phyloP scores from a whole-genome alignment of 805 yeast species.

The Sugiyamaella marilandica region DNA sequence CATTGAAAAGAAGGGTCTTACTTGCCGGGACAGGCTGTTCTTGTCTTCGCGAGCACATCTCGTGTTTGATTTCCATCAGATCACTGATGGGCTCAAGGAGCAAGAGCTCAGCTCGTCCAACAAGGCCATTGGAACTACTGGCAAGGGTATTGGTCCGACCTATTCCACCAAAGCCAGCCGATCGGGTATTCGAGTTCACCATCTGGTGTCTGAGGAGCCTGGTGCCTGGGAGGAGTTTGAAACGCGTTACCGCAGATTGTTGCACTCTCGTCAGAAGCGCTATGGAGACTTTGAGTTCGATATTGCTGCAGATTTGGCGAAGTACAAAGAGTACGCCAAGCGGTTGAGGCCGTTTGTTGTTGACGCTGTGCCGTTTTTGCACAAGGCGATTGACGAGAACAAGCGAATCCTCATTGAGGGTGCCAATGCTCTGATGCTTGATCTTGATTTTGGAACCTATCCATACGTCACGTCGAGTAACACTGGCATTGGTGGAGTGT shows the following conservation, averaged over 20 bases:
- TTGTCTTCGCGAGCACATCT: slow-evolving; percentile 91
- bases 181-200: slow-evolving; percentile 96
- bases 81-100: slow-evolving; percentile 93
- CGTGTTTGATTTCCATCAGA: slow-evolving; percentile 97
- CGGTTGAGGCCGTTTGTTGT: slow-evolving; percentile 83
- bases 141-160: slow-evolving; percentile 98
- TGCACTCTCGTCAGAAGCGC: slow-evolving; percentile 78
- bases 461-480: slow-evolving; percentile 95
- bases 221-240: slow-evolving; percentile 93
- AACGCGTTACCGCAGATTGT: slow-evolving; percentile 65
- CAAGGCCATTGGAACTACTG: slow-evolving; percentile 93
- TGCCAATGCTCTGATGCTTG: slow-evolving; percentile 97
- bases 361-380: slow-evolving; percentile 75
- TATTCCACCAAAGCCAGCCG: slow-evolving; percentile 95
- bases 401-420: slow-evolving; percentile 94
- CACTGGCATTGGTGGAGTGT: slow-evolving; percentile 97
- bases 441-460: slow-evolving; percentile 95
- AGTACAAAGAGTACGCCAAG: slow-evolving; percentile 71
- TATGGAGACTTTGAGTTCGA: slow-evolving; percentile 93
- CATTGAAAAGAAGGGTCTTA: slow-evolving; percentile 75
- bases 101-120: slow-evolving; percentile 76
- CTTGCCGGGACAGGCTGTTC: slow-evolving; percentile 69
- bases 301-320: slow-evolving; percentile 69
- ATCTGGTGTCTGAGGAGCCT: slow-evolving; percentile 82
- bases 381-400: slow-evolving; percentile 67